These are phyloP conservation scores for Xylaria sp. DNA, from an alignment of 2,329 filamentous ascomycete species.

Conservation along the genomic window DNA sequence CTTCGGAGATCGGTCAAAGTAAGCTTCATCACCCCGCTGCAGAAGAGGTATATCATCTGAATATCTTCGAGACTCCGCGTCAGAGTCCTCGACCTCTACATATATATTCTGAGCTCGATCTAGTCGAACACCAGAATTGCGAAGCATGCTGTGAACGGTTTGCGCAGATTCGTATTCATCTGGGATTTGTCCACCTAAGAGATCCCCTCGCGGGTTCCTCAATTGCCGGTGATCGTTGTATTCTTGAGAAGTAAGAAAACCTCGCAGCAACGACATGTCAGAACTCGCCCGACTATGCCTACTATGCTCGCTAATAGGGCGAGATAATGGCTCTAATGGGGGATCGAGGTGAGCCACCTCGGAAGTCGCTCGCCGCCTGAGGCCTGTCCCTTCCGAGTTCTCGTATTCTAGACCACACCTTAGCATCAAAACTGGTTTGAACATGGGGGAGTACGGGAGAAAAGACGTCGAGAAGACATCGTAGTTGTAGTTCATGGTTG, in stretches of 20 bases:
- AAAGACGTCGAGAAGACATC: neutral
- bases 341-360: conserved; percentile 67
- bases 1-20: conserved; percentile 64
- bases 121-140: conserved; percentile 62
- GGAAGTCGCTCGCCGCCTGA: conserved; percentile 68
- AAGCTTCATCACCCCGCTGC: conserved; percentile 72
- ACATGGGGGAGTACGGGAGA: neutral
- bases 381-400: conserved; percentile 54
- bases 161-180: conserved; percentile 59
- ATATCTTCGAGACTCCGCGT: conserved; percentile 71
- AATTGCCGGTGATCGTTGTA: conserved; percentile 56
- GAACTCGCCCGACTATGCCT: conserved; percentile 78
- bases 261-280: conserved; percentile 70
- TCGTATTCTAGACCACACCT: conserved; percentile 44
- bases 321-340: conserved; percentile 59
- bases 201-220: conserved; percentile 61
- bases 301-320: conserved; percentile 69
- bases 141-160: conserved; percentile 60
- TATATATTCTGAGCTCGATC: conserved; percentile 59
- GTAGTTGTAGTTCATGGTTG: neutral
- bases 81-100: conserved; percentile 76
- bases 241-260: conserved; percentile 59
- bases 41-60: conserved; percentile 75
- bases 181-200: conserved; percentile 50
- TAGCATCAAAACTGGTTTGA: conserved; percentile 15